These are phyloP conservation scores for Proliferodiscus dingleyae DNA, from an alignment of 2,329 filamentous ascomycete species.

Conservation along the genomic window DNA sequence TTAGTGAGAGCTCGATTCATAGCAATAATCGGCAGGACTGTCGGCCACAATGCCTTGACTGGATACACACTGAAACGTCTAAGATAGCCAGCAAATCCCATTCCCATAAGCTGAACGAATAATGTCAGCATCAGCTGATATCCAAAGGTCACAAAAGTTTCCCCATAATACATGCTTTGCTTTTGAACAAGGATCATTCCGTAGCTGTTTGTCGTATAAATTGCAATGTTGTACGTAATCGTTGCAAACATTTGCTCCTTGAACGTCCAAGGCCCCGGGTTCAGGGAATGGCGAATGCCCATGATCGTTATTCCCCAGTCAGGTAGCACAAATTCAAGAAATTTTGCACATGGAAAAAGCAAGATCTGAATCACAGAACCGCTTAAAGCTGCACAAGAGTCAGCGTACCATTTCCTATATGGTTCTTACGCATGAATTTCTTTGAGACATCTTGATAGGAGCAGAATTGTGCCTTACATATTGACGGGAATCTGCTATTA, in stretches of 20 bases:
- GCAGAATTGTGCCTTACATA: too few species aligned
- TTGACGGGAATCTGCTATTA: slow-evolving; percentile 37
- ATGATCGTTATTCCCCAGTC: slow-evolving; percentile 41
- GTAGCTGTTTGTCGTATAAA: slow-evolving; percentile 16
- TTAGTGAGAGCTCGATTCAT: slow-evolving; percentile 50
- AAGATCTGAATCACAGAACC: slow-evolving; percentile 35
- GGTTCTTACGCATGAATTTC: too few species aligned
- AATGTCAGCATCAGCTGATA: slow-evolving; percentile 35
- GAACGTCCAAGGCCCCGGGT: slow-evolving; percentile 16
- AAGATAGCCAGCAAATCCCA: slow-evolving; percentile 17
- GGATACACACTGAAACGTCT: slow-evolving; percentile 34
- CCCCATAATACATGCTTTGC: slow-evolving; percentile 36
- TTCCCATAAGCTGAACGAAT: slow-evolving; percentile 18
- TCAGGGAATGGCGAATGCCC: slow-evolving; percentile 30
- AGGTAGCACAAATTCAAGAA: slow-evolving; percentile 38
- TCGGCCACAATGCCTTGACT: slow-evolving; percentile 15
- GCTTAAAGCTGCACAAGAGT: slow-evolving; percentile 9
- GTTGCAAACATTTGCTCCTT: slow-evolving; percentile 23
- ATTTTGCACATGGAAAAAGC: slow-evolving; percentile 40
- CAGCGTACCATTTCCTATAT: slow-evolving; percentile 21
- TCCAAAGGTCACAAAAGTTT: slow-evolving; percentile 36
- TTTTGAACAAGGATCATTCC: slow-evolving; percentile 18
- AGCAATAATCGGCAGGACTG: slow-evolving; percentile 12
- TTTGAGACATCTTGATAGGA: too few species aligned
- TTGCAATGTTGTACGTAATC: slow-evolving; percentile 16